Evolutionary conservation across 2,329 filamentous ascomycete genomes (phyloP).

Genomic region (Diaporthe sp.): DNA sequence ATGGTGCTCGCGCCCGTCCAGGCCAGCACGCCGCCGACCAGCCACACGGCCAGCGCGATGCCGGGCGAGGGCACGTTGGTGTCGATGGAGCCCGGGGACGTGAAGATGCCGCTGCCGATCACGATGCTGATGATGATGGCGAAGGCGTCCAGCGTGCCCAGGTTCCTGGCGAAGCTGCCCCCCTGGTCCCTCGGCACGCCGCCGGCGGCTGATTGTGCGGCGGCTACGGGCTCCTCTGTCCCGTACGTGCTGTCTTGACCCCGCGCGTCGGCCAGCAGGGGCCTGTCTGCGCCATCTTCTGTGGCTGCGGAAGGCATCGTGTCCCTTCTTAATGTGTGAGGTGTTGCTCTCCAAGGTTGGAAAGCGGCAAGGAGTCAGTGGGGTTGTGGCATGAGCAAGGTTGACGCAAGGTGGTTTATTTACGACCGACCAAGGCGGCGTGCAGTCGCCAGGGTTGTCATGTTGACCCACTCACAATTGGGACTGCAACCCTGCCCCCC

Average conservation of each 20-base stretch:
- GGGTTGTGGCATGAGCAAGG: neutral
- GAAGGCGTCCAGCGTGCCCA: constrained; percentile 65
- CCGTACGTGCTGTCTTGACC: constrained; percentile 9
- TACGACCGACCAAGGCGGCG: neutral
- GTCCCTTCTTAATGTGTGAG: neutral
- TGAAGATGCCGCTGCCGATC: constrained; percentile 75
- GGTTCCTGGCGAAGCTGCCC: constrained; percentile 57
- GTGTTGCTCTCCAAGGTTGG: neutral
- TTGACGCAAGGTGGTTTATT: neutral
- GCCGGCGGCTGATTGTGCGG: constrained; percentile 9
- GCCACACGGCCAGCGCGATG: constrained; percentile 70
- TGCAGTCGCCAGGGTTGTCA: neutral
- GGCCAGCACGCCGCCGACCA: constrained; percentile 71
- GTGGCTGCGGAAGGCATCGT: constrained; percentile 23
- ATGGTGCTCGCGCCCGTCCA: constrained; percentile 75
- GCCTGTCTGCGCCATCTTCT: constrained; percentile 17
- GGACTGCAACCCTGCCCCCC: neutral
- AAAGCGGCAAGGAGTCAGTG: neutral
- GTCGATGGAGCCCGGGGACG: constrained; percentile 73
- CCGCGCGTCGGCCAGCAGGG: constrained; percentile 7
- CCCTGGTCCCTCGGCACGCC: constrained; percentile 23
- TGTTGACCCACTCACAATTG: neutral
- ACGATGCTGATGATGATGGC: constrained; percentile 74
- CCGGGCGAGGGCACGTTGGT: constrained; percentile 74
- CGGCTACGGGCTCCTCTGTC: constrained; percentile 6